phyloP scores from a whole-genome alignment of 768 basidiomycete species.

The Russula vinacea region DNA sequence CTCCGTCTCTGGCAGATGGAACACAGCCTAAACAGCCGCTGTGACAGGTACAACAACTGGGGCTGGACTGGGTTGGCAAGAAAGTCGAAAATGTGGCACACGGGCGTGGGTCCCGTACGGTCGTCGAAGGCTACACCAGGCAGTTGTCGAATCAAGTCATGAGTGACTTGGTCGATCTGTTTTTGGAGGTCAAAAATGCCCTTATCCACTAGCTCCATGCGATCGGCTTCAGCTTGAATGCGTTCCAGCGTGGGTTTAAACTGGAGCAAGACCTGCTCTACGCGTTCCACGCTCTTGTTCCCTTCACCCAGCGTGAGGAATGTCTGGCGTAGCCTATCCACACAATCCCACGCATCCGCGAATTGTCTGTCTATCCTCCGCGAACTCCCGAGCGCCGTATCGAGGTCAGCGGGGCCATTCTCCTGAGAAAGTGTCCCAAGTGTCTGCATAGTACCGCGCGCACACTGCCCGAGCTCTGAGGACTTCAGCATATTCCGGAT shows the following conservation, averaged over 20 bases:
- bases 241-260: conserved; percentile 4
- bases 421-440: neutral
- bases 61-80: neutral
- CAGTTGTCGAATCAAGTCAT: conserved; percentile 11
- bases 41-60: neutral
- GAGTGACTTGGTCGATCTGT: conserved; percentile 8
- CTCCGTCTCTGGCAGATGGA: neutral
- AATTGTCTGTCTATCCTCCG: conserved; percentile 18
- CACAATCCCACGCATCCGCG: conserved; percentile 11
- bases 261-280: neutral
- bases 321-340: neutral
- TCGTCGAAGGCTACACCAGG: conserved; percentile 16
- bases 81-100: neutral
- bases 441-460: neutral
- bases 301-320: neutral
- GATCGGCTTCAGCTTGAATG: neutral
- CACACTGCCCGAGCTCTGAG: neutral
- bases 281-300: neutral
- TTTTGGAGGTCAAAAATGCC: conserved; percentile 1
- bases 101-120: neutral
- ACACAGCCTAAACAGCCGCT: conserved; percentile 1
- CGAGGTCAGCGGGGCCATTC: neutral
- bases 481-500: conserved; percentile 9
- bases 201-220: conserved; percentile 1
- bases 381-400: conserved; percentile 6